Conservation (phyloP, 257 asterid genomes). For the Verbena officinalis region DNA sequence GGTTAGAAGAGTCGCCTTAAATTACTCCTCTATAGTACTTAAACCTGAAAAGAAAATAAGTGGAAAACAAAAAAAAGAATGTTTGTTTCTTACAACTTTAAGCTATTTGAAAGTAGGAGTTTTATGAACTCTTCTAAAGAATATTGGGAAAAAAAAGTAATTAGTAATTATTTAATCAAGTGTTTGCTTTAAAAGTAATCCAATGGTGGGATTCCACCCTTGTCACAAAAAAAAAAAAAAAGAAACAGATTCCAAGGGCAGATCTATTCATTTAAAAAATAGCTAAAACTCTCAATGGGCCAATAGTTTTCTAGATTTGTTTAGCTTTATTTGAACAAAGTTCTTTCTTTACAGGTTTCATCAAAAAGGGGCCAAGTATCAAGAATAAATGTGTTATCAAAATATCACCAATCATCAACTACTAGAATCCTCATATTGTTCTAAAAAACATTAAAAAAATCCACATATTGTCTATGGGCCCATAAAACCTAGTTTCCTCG, state of each 20-base stretch:
- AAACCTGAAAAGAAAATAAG: too few relatives aligned
- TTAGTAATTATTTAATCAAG: neutral
- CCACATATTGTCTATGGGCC: constrained; percentile 30
- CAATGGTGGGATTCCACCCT: constrained; percentile 36
- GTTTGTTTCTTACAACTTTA: too few relatives aligned
- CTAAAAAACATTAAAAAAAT: too few relatives aligned
- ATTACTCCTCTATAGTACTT: too few relatives aligned
- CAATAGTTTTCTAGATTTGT: constrained; percentile 33
- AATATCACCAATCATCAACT: constrained; percentile 12
- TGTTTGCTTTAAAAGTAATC: constrained; percentile 35
- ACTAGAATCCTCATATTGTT: too few relatives aligned
- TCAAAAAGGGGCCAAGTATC: neutral
- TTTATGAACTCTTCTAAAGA: neutral
- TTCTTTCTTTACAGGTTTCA: constrained; percentile 43
- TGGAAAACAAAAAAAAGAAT: too few relatives aligned
- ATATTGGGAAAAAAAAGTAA: neutral
- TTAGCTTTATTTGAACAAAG: constrained; percentile 37
- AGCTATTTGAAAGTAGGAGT: too few relatives aligned
- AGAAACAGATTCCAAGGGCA: constrained; percentile 44
- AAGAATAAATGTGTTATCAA: constrained; percentile 3
- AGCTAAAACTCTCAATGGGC: constrained; percentile 10
- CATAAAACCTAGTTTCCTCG: constrained; percentile 31
- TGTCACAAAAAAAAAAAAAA: constrained; percentile 36
- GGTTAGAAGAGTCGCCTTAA: too few relatives aligned
- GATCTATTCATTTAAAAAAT: constrained; percentile 35